Conservation (phyloP, 768 basidiomycete species). For the Psilocybe subaeruginosa region DNA sequence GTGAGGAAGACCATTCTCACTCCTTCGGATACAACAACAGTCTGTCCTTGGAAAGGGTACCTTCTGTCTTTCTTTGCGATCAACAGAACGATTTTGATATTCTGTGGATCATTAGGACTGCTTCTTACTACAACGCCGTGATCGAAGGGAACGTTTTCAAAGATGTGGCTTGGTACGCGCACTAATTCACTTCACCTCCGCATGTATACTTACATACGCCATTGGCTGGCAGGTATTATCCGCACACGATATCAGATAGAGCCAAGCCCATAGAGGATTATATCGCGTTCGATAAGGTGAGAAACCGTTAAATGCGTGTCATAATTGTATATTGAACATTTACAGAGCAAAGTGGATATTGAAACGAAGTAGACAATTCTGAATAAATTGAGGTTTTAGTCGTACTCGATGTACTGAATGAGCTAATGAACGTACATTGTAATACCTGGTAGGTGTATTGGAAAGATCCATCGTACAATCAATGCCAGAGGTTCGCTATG, state of each 20-base stretch:
- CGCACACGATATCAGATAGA: constrained; percentile 49
- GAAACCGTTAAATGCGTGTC: background rate
- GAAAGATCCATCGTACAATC: too few relatives aligned
- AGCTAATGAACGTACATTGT: background rate
- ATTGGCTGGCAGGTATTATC: constrained; percentile 63
- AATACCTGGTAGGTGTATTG: too few relatives aligned
- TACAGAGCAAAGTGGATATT: constrained; percentile 42
- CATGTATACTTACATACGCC: background rate
- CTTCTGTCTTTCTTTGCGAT: constrained; percentile 8
- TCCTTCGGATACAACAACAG: constrained; percentile 50
- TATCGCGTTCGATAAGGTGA: constrained; percentile 81
- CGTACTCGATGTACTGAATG: background rate
- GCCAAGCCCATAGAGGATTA: constrained; percentile 67
- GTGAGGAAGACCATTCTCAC: constrained; percentile 49
- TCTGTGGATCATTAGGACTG: constrained; percentile 41
- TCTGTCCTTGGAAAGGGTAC: constrained; percentile 78
- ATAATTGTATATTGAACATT: background rate
- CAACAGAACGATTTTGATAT: background rate
- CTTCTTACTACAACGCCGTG: constrained; percentile 65
- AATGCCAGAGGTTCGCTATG: too few relatives aligned
- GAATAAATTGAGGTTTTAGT: background rate
- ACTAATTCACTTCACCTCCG: background rate
- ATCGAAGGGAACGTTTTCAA: constrained; percentile 49
- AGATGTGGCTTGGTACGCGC: constrained; percentile 68
- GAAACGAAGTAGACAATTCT: background rate